Evolutionary conservation across 441 rosid species (phyloP), one percentile per base, ranked within the genome.

Genomic region (Theobroma grandiflorum): DNA sequence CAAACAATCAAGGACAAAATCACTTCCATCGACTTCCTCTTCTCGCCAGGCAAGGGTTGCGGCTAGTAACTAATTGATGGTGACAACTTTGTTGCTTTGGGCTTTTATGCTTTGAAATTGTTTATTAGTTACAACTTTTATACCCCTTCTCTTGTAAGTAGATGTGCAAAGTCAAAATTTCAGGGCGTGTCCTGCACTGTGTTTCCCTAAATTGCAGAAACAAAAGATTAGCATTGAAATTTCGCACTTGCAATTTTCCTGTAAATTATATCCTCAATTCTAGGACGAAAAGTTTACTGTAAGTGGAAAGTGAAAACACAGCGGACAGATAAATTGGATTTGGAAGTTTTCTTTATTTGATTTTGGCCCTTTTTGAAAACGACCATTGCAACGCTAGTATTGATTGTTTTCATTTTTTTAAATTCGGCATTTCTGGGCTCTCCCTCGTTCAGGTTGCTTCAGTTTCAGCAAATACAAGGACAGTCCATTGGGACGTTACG

Each of bases 1-100:
- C 84, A 80, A 66, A 58, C 72, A 2, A 84, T 95, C n/a, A 69
- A 80, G 76, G 77, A 84, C 16, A 83, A 85, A 74, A 74, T 92
- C 11, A 42, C 82, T 57, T 88, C 92, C 42, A 53, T 87, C 69
- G 75, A 82, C 45, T 85, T 80, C 73, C 75, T 71, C n/a, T 69
- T 38, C 77, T 16, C 79, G 33, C 15, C 74, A 14, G 12, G 66
- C 12, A 83, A 79, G 40, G 80, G 57, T 57, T 35, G 47, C 76
- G 78, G 53, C 65, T 16, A 57, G 20, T 7, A 74, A 31, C 38
- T 26, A 53, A 18, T 43, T 18, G 68, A 14, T 16, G 37, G 75
- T 2, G 59, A 71, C 37, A 15, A 49, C 14, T 3, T 1, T 53
- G 73, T 14, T 57, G 37, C n/a, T 55, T 45, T 57, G 37, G 37